Conservation (phyloP, 768 basidiomycete genomes). For the Boletus reticulatus region DNA sequence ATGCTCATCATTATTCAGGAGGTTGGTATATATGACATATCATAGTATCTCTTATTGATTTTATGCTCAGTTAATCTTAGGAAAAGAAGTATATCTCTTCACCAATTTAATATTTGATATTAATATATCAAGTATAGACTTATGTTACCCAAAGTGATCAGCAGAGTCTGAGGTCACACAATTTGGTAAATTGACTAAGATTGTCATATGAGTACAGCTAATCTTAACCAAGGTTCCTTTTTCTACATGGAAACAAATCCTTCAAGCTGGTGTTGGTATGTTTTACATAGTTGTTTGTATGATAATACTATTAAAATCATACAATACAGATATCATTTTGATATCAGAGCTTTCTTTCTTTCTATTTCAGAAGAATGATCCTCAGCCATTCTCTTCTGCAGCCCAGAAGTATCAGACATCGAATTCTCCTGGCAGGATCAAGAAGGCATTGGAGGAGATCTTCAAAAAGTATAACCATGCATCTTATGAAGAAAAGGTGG, state of each 20-base stretch:
- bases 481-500: not conserved
- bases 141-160: not conserved
- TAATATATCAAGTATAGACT: not conserved
- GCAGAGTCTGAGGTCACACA: not conserved
- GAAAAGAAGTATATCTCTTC: too few relatives aligned
- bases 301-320: not conserved
- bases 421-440: not conserved
- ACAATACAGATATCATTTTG: not conserved
- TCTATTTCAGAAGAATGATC: not conserved
- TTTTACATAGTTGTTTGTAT: not conserved
- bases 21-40: not conserved
- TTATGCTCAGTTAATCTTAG: too few relatives aligned
- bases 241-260: not conserved
- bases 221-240: not conserved
- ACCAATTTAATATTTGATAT: not conserved
- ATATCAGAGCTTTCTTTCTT: conserved; percentile 1
- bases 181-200: not conserved
- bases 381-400: not conserved
- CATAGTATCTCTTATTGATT: too few relatives aligned
- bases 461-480: not conserved
- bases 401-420: not conserved
- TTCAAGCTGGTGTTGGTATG: not conserved
- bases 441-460: not conserved
- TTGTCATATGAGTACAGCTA: not conserved
- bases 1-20: not conserved